Evolutionary conservation across 78 protist species (phyloP).

Genomic region (Guillardia theta): DNA sequence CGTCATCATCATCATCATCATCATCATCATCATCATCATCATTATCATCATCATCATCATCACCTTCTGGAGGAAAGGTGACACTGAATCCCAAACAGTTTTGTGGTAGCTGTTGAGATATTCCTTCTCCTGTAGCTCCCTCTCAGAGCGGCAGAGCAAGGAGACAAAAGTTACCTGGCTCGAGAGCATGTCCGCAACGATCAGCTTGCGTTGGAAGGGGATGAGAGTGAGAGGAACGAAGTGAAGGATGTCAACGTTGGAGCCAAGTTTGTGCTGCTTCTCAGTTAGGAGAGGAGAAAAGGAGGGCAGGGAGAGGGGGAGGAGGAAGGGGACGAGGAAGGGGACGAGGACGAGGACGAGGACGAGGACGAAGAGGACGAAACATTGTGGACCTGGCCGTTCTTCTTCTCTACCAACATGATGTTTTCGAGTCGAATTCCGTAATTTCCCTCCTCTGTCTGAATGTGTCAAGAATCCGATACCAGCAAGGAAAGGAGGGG

Average conservation of each 20-base stretch:
- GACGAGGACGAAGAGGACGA: neutral
- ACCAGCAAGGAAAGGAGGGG: neutral
- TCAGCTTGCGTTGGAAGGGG: constrained; percentile 63
- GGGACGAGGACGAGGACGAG: neutral
- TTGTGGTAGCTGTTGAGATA: constrained; percentile 78
- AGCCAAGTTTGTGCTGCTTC: neutral
- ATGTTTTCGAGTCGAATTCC: constrained; percentile 93
- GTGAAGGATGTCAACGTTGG: constrained; percentile 16
- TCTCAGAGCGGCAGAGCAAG: too few species aligned
- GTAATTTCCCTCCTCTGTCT: constrained; percentile 50
- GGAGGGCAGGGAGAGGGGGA: neutral
- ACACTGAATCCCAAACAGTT: neutral
- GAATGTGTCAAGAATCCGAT: too few species aligned
- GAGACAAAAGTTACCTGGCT: too few species aligned
- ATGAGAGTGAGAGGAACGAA: constrained; percentile 75
- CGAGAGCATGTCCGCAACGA: constrained; percentile 63
- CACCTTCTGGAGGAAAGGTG: neutral
- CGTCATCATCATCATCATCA: neutral
- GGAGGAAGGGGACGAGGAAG: neutral
- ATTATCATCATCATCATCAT: neutral
- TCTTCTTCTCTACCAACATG: constrained; percentile 22
- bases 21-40: neutral
- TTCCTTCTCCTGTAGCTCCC: constrained; percentile 51
- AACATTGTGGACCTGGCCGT: neutral
- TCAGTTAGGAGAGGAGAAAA: neutral